A percentile compares a stretch with the other conserved stretches of the same genome.
Evolutionary conservation across 2,329 filamentous ascomycete species (phyloP).

Genomic region (Neoscytalidium dimidiatum): DNA sequence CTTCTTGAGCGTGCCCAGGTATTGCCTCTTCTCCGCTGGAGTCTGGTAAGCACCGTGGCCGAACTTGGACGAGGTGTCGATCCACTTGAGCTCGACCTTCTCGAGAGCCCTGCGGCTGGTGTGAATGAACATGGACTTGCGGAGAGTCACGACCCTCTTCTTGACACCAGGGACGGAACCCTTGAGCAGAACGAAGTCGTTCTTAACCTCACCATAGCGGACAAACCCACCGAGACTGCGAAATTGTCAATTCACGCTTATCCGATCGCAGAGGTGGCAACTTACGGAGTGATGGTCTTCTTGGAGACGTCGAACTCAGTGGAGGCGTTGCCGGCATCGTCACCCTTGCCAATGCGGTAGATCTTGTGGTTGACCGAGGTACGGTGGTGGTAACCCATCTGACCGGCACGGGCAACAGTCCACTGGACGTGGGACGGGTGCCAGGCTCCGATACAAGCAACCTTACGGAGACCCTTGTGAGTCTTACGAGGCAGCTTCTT

Average conservation of each 20-base stretch:
- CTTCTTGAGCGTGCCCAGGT: slow-evolving; percentile 99
- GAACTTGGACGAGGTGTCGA: slow-evolving; percentile 99
- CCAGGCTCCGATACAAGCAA: slow-evolving; percentile 99
- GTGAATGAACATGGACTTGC: slow-evolving; percentile 98
- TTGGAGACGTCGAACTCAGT: slow-evolving; percentile 97
- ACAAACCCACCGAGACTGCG: slow-evolving; percentile 96
- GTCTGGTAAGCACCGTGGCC: slow-evolving; percentile 99
- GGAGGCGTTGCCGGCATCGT: slow-evolving; percentile 86
- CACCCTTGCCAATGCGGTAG: slow-evolving; percentile 95
- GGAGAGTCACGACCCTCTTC: slow-evolving; percentile 98
- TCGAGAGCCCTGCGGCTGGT: slow-evolving; percentile 93
- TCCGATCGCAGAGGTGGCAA: no score
- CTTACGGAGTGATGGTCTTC: slow-evolving; percentile 99
- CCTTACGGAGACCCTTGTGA: slow-evolving; percentile 99
- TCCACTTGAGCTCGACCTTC: slow-evolving; percentile 99
- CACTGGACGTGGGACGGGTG: slow-evolving; percentile 99
- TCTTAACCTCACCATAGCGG: slow-evolving; percentile 98
- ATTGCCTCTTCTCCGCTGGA: slow-evolving; percentile 94
- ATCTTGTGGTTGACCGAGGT: slow-evolving; percentile 99
- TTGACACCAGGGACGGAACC: slow-evolving; percentile 96
- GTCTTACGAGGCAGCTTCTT: slow-evolving; percentile 99
- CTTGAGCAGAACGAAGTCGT: slow-evolving; percentile 98
- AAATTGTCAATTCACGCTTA: slow-evolving; percentile 35
- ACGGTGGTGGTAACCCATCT: slow-evolving; percentile 99
- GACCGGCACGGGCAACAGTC: slow-evolving; percentile 99